A percentile compares a stretch with the other conserved stretches of the same genome.
phyloP scores from a whole-genome alignment of 805 yeast species.

The Maudiozyma turicensis region DNA sequence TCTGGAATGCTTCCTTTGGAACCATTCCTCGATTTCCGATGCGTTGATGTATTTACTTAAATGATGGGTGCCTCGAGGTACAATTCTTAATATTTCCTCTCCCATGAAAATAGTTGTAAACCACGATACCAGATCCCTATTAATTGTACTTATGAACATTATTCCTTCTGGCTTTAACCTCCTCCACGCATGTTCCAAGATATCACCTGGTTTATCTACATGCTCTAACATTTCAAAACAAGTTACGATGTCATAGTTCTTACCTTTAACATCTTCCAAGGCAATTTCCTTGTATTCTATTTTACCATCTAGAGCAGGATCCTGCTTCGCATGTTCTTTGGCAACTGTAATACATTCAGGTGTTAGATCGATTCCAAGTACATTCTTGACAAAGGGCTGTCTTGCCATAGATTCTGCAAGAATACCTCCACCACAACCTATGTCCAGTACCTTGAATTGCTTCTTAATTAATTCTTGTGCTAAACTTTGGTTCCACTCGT shows the following conservation, averaged over 20 bases:
- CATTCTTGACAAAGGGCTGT: conserved; percentile 48
- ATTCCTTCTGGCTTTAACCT: conserved; percentile 66
- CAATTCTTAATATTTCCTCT: conserved; percentile 68
- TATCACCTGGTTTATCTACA: conserved; percentile 73
- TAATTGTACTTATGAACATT: conserved; percentile 82
- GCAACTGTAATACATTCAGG: conserved; percentile 79
- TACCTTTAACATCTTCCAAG: conserved; percentile 45
- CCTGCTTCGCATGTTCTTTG: conserved; percentile 49
- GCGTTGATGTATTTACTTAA: conserved; percentile 77
- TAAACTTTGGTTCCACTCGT: conserved; percentile 36
- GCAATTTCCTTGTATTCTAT: conserved; percentile 52
- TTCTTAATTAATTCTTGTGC: conserved; percentile 19
- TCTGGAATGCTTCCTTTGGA: conserved; percentile 33
- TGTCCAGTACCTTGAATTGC: conserved; percentile 56
- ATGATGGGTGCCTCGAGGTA: conserved; percentile 90
- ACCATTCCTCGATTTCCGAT: conserved; percentile 59
- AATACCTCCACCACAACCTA: conserved; percentile 99
- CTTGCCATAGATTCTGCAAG: conserved; percentile 82
- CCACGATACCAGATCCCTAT: conserved; percentile 80
- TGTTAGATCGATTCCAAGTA: conserved; percentile 80
- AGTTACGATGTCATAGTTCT: conserved; percentile 63
- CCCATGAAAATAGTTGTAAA: conserved; percentile 89
- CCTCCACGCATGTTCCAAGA: conserved; percentile 56
- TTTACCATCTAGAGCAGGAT: conserved; percentile 50
- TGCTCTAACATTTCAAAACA: conserved; percentile 95